Evolutionary conservation across 805 yeast species (phyloP).

Genomic region (Jamesozyma rosinii): DNA sequence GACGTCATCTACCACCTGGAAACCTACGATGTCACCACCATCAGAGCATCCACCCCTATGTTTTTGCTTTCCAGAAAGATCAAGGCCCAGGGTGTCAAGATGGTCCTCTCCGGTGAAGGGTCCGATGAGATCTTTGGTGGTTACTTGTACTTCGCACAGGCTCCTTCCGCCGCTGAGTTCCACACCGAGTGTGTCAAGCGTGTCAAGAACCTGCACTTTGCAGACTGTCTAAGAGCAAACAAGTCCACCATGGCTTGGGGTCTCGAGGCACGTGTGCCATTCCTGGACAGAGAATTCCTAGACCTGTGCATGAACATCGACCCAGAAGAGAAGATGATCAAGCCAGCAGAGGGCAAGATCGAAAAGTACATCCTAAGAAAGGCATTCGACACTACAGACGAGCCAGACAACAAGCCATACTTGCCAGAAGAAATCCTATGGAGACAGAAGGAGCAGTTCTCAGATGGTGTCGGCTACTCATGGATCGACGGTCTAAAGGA

Average conservation of each 20-base stretch:
- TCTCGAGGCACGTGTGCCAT: constrained; percentile 98
- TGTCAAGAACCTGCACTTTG: constrained; percentile 92
- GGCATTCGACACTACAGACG: constrained; percentile 91
- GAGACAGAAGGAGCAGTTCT: constrained; percentile 99
- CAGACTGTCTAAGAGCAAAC: constrained; percentile 98
- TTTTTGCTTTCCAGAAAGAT: constrained; percentile 90
- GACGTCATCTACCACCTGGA: constrained; percentile 95
- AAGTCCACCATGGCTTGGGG: constrained; percentile 99
- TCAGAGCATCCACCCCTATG: constrained; percentile 99
- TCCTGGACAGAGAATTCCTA: constrained; percentile 88
- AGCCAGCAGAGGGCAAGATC: constrained; percentile 60
- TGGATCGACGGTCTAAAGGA: constrained; percentile 99
- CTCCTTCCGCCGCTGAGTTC: constrained; percentile 89
- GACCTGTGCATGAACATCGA: constrained; percentile 89
- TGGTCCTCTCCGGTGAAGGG: constrained; percentile 98
- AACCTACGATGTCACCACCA: constrained; percentile 96
- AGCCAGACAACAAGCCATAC: constrained; percentile 70
- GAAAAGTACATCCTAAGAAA: constrained; percentile 95
- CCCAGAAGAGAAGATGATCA: constrained; percentile 85
- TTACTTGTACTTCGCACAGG: constrained; percentile 91
- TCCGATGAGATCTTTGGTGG: constrained; percentile 99
- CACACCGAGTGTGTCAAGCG: constrained; percentile 92
- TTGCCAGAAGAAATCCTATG: constrained; percentile 93
- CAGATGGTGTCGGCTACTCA: constrained; percentile 98
- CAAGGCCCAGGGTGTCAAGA: constrained; percentile 98